These are phyloP conservation scores for Scedosporium boydii DNA, from an alignment of 2,329 filamentous ascomycete species.

Conservation along the genomic window DNA sequence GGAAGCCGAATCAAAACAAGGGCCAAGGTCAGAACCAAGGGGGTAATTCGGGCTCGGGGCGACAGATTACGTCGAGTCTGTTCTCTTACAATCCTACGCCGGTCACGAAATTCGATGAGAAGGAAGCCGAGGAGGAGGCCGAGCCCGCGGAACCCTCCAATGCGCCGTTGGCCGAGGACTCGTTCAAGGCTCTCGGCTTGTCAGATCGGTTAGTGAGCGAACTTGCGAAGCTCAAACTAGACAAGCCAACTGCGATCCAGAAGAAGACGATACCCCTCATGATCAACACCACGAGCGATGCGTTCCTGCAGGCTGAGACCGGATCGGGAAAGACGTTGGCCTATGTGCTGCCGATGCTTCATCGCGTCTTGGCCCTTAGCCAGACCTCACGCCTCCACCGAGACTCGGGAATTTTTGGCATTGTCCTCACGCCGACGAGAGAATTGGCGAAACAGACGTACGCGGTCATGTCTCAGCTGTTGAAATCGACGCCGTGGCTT, in stretches of 20 bases:
- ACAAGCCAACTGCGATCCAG: constrained; percentile 89
- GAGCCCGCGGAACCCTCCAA: constrained; percentile 68
- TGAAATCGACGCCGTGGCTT: constrained; percentile 88
- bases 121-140: constrained; percentile 34
- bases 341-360: constrained; percentile 88
- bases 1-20: neutral
- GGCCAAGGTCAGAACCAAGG: neutral
- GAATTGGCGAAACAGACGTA: constrained; percentile 94
- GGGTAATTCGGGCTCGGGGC: constrained; percentile 11
- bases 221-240: constrained; percentile 77
- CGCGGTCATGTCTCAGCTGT: constrained; percentile 70
- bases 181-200: constrained; percentile 78
- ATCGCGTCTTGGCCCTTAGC: constrained; percentile 74
- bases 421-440: constrained; percentile 87
- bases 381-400: constrained; percentile 56
- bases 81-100: constrained; percentile 83
- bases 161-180: constrained; percentile 77
- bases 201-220: constrained; percentile 74
- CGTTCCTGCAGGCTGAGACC: constrained; percentile 93
- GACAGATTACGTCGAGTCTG: constrained; percentile 75
- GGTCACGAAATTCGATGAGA: constrained; percentile 49
- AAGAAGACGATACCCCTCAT: constrained; percentile 78
- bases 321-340: constrained; percentile 95
- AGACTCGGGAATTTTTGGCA: constrained; percentile 83
- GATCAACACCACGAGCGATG: constrained; percentile 72